Evolutionary conservation across 1,284 basidiomycete species (phyloP).

Genomic region (Fomitopsis schrenkii): DNA sequence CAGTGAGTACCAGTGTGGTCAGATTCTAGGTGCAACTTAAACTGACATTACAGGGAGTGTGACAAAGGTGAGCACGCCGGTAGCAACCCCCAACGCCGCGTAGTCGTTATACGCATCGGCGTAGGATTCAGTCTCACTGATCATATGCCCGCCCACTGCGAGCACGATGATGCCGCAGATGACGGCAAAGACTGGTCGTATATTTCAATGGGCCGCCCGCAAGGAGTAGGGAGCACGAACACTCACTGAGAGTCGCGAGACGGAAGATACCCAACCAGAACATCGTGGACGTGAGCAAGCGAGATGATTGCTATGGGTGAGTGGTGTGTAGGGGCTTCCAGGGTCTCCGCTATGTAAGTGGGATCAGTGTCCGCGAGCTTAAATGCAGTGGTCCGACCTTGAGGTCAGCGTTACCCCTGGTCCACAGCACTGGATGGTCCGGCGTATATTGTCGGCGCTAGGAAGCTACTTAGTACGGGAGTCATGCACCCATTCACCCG

Average conservation of each 20-base stretch:
- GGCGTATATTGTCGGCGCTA: neutral
- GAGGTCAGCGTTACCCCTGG: neutral
- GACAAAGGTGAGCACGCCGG: constrained; percentile 17
- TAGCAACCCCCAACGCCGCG: constrained; percentile 18
- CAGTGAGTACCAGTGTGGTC: neutral
- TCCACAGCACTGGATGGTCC: neutral
- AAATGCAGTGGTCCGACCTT: neutral
- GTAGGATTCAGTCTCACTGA: constrained; percentile 10
- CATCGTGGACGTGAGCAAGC: neutral
- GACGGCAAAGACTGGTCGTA: constrained; percentile 5
- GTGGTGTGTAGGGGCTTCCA: neutral
- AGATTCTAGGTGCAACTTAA: neutral
- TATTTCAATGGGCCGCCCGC: no score
- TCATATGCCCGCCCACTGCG: constrained; percentile 17
- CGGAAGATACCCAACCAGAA: constrained; percentile 2
- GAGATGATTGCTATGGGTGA: neutral
- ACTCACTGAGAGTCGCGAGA: neutral
- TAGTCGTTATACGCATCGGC: constrained; percentile 14
- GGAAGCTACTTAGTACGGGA: neutral
- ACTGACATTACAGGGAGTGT: constrained; percentile 21
- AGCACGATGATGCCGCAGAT: constrained; percentile 17
- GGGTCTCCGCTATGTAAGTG: neutral
- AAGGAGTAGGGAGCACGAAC: neutral
- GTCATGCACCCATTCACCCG: neutral
- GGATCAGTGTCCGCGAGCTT: neutral